phyloP scores from a whole-genome alignment of 345 rosid species.

The Turritis glabra region DNA sequence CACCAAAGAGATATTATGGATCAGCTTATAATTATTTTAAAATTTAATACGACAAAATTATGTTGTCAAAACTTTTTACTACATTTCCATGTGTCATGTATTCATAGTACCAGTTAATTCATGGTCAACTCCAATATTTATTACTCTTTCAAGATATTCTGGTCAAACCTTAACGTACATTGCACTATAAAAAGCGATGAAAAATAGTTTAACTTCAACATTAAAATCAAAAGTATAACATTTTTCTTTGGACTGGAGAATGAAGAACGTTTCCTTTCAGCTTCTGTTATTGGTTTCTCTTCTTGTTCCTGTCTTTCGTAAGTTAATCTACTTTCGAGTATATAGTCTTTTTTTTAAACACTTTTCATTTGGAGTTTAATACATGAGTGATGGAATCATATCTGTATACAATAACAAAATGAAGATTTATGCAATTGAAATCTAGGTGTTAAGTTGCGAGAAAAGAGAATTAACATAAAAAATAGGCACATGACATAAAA shows the following conservation, averaged over 20 bases:
- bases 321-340: not conserved
- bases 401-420: not conserved
- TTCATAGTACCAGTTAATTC: too few species aligned
- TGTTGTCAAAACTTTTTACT: too few species aligned
- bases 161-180: not conserved
- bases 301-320: constrained; percentile 13
- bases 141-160: not conserved
- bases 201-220: not conserved
- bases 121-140: not conserved
- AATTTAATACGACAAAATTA: too few species aligned
- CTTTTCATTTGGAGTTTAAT: not conserved
- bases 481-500: too few species aligned
- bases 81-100: too few species aligned
- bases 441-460: too few species aligned
- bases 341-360: not conserved
- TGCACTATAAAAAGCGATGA: constrained; percentile 1
- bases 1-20: too few species aligned
- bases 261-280: constrained; percentile 24
- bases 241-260: not conserved
- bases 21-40: too few species aligned
- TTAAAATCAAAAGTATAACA: not conserved
- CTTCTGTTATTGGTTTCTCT: constrained; percentile 23
- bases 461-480: too few species aligned
- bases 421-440: too few species aligned
- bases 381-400: not conserved